phyloP scores from a whole-genome alignment of 805 yeast species.

The Candida sithepensis region DNA sequence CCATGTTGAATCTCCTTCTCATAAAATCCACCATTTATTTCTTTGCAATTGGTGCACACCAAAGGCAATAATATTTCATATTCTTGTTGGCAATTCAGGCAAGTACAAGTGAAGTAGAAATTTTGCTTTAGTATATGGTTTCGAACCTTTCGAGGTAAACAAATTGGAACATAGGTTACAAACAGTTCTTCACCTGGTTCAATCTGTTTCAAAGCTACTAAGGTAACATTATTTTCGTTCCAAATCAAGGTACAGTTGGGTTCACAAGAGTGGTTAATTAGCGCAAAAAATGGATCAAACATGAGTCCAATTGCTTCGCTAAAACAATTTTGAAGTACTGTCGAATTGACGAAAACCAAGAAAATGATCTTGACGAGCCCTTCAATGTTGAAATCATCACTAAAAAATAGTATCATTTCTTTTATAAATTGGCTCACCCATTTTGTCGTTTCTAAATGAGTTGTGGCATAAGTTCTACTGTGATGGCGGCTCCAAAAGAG shows the following conservation, averaged over 20 bases:
- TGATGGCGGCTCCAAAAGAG: neutral
- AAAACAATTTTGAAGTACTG: constrained; percentile 24
- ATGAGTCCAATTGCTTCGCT: constrained; percentile 31
- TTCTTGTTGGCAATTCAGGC: constrained; percentile 24
- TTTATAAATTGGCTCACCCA: neutral
- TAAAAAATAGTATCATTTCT: neutral
- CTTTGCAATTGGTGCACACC: constrained; percentile 23
- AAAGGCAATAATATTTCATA: constrained; percentile 30
- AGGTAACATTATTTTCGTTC: constrained; percentile 13
- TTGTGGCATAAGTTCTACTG: neutral
- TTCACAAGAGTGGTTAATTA: constrained; percentile 39
- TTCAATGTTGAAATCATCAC: neutral
- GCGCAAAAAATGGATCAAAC: constrained; percentile 35
- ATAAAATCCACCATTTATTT: constrained; percentile 11
- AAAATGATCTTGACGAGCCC: constrained; percentile 14
- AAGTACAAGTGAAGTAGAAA: constrained; percentile 35
- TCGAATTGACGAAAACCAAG: constrained; percentile 29
- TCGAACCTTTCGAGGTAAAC: constrained; percentile 30
- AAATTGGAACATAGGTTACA: constrained; percentile 29
- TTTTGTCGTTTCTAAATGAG: neutral
- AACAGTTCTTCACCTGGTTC: constrained; percentile 26
- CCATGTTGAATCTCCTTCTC: too few relatives aligned
- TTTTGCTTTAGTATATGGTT: constrained; percentile 25
- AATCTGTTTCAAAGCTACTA: constrained; percentile 23
- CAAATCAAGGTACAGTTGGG: constrained; percentile 32